phyloP scores from a whole-genome alignment of 2,329 filamentous ascomycete species.

The Xylariales sp. region DNA sequence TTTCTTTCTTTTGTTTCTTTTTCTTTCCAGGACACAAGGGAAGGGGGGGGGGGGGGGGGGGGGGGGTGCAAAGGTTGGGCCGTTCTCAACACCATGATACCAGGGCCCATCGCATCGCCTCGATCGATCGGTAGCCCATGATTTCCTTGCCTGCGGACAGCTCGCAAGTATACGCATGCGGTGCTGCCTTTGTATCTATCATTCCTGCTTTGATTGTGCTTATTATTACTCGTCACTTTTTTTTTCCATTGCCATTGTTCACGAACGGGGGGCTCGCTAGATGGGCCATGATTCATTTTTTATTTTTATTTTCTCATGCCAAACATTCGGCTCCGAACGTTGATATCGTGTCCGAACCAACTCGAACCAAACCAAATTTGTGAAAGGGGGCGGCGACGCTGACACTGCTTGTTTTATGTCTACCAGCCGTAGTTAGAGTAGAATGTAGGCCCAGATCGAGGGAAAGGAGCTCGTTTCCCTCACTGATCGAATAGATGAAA shows the following conservation, averaged over 20 bases:
- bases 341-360: not conserved
- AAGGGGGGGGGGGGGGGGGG: too few relatives aligned
- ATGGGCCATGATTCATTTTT: not conserved
- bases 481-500: not conserved
- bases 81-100: not conserved
- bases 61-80: not conserved
- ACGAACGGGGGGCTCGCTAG: not conserved
- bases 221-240: not conserved
- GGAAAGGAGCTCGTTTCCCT: not conserved
- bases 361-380: too few relatives aligned
- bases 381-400: too few relatives aligned
- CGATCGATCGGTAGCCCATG: slow-evolving; percentile 3
- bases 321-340: too few relatives aligned
- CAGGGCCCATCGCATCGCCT: not conserved
- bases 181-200: not conserved
- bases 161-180: not conserved
- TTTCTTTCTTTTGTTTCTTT: not conserved
- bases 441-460: not conserved
- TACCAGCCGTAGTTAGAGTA: not conserved
- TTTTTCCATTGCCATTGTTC: not conserved
- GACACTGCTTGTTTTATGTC: not conserved
- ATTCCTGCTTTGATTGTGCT: not conserved
- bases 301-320: too few relatives aligned
- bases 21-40: not conserved
- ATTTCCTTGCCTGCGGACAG: not conserved